Evolutionary conservation across 371 early-diverging fungal genomes (phyloP).

Genomic region (Globomyces sp.): DNA sequence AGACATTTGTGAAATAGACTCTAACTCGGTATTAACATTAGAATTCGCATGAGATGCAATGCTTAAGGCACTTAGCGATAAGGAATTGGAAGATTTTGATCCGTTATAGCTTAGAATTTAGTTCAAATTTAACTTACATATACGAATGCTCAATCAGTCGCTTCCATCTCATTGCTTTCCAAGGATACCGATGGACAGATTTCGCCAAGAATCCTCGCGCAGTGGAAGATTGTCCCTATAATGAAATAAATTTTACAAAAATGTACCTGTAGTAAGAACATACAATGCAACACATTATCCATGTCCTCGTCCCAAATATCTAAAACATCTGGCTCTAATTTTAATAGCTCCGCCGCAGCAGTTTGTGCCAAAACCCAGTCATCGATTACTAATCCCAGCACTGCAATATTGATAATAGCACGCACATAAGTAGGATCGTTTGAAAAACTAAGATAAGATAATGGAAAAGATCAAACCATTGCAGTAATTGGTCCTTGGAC

Average conservation of each 20-base stretch:
- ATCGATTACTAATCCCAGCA: conserved; percentile 71
- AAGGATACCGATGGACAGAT: conserved; percentile 38
- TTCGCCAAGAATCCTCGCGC: conserved; percentile 44
- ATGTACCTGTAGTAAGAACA: conserved; percentile 31
- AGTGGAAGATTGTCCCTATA: conserved; percentile 33
- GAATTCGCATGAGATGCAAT: conserved; percentile 1
- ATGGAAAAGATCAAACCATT: conserved; percentile 13
- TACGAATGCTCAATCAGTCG: conserved; percentile 27
- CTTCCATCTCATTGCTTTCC: conserved; percentile 31
- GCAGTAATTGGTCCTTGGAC: conserved; percentile 78
- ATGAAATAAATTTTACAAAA: conserved; percentile 11
- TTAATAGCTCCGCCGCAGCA: conserved; percentile 70
- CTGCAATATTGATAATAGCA: conserved; percentile 73
- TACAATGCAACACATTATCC: conserved; percentile 27
- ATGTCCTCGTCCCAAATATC: conserved; percentile 25
- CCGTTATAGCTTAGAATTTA: background rate
- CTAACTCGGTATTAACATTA: background rate
- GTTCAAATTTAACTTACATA: conserved; percentile 17
- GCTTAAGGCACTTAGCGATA: background rate
- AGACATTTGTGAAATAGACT: background rate
- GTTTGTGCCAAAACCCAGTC: conserved; percentile 74
- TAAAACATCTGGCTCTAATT: conserved; percentile 47
- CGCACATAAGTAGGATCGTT: conserved; percentile 57
- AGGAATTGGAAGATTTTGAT: background rate
- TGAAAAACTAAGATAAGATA: conserved; percentile 28